Evolutionary conservation across 202 grass and related monocot genomes (phyloP).

Genomic region (Zizania palustris): DNA sequence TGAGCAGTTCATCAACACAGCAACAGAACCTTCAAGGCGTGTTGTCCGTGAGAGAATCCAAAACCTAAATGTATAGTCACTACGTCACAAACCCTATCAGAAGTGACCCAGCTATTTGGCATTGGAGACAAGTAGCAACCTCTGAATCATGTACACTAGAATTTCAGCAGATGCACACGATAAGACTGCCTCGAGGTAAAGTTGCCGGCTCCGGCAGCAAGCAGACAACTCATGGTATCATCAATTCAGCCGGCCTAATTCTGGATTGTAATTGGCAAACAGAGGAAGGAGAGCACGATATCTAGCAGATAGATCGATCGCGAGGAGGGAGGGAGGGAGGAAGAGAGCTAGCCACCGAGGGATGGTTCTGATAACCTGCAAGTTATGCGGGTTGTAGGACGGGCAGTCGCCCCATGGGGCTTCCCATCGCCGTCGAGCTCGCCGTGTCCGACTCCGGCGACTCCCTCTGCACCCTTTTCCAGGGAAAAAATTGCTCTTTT

Average conservation of each 20-base stretch:
- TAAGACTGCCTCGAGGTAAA: background rate
- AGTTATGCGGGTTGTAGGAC: constrained; percentile 81
- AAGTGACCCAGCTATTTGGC: background rate
- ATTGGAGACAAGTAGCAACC: background rate
- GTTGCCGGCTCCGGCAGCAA: background rate
- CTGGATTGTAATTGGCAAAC: background rate
- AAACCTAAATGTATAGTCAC: background rate
- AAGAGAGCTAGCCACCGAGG: constrained; percentile 57
- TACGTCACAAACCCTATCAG: constrained; percentile 1
- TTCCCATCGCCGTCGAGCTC: constrained; percentile 55
- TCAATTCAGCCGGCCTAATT: background rate
- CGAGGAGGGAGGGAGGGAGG: background rate
- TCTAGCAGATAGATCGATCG: constrained; percentile 22
- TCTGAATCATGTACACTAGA: background rate
- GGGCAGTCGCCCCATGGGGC: constrained; percentile 73
- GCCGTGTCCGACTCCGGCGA: constrained; percentile 36
- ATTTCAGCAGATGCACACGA: background rate
- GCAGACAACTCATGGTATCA: background rate
- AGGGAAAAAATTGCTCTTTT: background rate
- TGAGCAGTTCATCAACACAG: background rate
- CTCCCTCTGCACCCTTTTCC: background rate
- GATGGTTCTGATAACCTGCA: too few relatives aligned
- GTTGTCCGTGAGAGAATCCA: background rate
- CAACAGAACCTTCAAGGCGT: background rate
- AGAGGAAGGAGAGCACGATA: background rate